Conservation (phyloP, 495 filamentous ascomycete genomes). For the Talaromyces adpressus region DNA sequence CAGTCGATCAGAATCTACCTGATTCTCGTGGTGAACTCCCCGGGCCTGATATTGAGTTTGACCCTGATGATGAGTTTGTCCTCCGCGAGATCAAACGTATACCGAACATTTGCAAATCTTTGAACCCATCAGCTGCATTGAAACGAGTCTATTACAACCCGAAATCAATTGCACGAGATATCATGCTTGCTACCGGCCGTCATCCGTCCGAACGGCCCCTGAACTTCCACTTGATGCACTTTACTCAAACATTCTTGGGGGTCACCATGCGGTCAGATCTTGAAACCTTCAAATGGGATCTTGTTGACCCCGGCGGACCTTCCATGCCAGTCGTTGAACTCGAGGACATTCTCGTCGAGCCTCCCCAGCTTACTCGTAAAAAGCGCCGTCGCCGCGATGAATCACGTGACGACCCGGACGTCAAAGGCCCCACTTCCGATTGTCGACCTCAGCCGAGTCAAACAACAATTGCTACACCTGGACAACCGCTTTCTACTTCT, state of each 20-base stretch:
- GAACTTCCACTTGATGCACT: slow-evolving; percentile 51
- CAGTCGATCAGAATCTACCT: not conserved
- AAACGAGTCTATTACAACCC: slow-evolving; percentile 46
- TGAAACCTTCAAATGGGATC: slow-evolving; percentile 60
- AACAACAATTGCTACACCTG: not conserved
- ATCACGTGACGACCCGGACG: slow-evolving; percentile 1
- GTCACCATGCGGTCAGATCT: slow-evolving; percentile 45
- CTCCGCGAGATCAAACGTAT: slow-evolving; percentile 13
- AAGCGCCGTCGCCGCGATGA: not conserved
- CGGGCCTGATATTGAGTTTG: slow-evolving; percentile 12
- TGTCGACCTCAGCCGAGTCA: slow-evolving; percentile 1
- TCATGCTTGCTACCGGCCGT: slow-evolving; percentile 52
- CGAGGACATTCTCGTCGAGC: slow-evolving; percentile 11
- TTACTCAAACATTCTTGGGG: slow-evolving; percentile 34
- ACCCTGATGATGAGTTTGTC: slow-evolving; percentile 18
- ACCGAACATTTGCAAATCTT: slow-evolving; percentile 27
- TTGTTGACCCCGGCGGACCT: slow-evolving; percentile 47
- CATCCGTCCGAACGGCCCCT: slow-evolving; percentile 50
- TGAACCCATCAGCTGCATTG: slow-evolving; percentile 40
- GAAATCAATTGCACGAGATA: slow-evolving; percentile 57
- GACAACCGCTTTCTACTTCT: slow-evolving; percentile 1
- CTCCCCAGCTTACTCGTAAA: slow-evolving; percentile 4
- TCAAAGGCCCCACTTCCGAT: not conserved
- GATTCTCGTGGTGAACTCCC: not conserved
- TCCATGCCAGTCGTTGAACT: slow-evolving; percentile 11